Base-by-base conservation (phyloP, 148 eudicot genomes). In the Simmondsia chinensis region DNA sequence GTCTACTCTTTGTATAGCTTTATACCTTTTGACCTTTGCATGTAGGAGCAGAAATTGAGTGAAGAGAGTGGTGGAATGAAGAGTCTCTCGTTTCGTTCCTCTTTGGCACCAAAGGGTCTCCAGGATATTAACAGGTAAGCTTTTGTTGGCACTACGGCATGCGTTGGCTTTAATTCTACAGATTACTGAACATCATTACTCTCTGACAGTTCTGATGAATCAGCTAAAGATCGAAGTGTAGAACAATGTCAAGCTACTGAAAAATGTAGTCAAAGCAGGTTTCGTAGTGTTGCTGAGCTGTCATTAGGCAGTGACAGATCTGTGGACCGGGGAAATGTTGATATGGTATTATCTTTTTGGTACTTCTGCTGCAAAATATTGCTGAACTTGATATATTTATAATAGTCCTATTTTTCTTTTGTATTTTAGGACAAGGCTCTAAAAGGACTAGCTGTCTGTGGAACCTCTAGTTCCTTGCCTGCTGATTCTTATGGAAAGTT, bases 271-370 rank as follows among this genome's bases (percentile, higher is more conserved):
- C 56, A 52, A 31, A 73, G 49, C 56, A 77, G 39, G 7, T 86
- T 91, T 62, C 71, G 71, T 27, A 77, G 79, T 54, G 94, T 86
- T 23, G 63, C 72, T 5, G 86, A 91, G 56, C 71, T 91, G 43
- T 76, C 94, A 39, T 25, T 64, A 17, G 79, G 83, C n/a, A 56
- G 73, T 58, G 76, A 64, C 68, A 74, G 60, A 47, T 57, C 63
- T 39, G 24, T 66, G 36, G 69, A 65, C 46, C 52, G 41, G 42
- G 64, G 62, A 9, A 43, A 63, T 23, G 79, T 86, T 54, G 89
- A 91, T 55, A 68, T 91, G 94, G 99, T 91, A 82, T 14, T 22
- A 27, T 7, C 33, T 38, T 39, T 49, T 59, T 10, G 1, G 16
- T 13, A 14, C 16, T 25, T 36, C 11, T 33, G 18, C 27, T 43